Evolutionary conservation across 805 yeast genomes (phyloP).

Genomic region (Schizosaccharomyces osmophilus): DNA sequence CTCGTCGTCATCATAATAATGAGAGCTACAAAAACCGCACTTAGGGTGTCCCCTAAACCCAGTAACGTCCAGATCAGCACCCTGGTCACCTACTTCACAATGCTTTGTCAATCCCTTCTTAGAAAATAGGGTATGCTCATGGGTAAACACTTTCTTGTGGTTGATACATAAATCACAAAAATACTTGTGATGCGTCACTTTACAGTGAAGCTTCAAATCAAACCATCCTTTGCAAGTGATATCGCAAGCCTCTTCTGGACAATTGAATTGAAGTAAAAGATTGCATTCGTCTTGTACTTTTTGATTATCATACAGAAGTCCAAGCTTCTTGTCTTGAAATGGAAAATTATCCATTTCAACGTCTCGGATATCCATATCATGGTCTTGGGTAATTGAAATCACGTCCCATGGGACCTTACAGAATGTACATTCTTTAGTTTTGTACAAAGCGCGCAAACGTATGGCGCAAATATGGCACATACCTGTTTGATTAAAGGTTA

Average conservation of each 20-base stretch:
- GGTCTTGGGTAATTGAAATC: constrained; percentile 31
- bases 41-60: constrained; percentile 79
- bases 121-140: constrained; percentile 40
- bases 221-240: constrained; percentile 26
- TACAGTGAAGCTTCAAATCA: constrained; percentile 39
- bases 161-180: constrained; percentile 56
- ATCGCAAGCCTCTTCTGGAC: constrained; percentile 24
- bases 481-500: neutral
- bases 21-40: constrained; percentile 55
- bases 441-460: constrained; percentile 58
- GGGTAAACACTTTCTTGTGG: constrained; percentile 53
- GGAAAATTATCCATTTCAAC: constrained; percentile 15
- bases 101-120: constrained; percentile 43
- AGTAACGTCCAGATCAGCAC: constrained; percentile 8
- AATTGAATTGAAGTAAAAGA: constrained; percentile 27
- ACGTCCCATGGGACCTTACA: constrained; percentile 40
- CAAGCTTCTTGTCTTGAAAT: constrained; percentile 21
- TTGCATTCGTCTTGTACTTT: constrained; percentile 26
- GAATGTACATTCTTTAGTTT: constrained; percentile 49
- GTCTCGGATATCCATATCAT: constrained; percentile 17
- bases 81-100: constrained; percentile 39
- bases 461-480: constrained; percentile 67
- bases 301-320: constrained; percentile 34
- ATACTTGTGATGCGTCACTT: constrained; percentile 32
- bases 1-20: constrained; percentile 79